phyloP scores from a whole-genome alignment of 2,329 filamentous ascomycete genomes.

The Epicoccum nigrum region DNA sequence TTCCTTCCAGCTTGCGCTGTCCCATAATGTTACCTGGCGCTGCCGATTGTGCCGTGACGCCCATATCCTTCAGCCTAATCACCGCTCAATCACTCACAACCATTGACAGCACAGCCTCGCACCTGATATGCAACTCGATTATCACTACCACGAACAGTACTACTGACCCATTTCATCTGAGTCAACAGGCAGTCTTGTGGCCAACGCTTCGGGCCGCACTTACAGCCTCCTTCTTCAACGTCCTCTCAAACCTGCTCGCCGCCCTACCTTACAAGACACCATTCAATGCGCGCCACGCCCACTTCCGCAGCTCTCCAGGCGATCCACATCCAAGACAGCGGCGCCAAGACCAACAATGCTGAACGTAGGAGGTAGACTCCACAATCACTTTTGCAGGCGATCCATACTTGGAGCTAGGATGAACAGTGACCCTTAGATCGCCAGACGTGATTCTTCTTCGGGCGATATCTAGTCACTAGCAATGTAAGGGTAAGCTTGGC shows the following conservation, averaged over 20 bases:
- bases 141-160: neutral
- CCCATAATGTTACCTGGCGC: neutral
- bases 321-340: slow-evolving; percentile 8
- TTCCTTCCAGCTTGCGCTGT: slow-evolving; percentile 1
- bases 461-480: slow-evolving; percentile 1
- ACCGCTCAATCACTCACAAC: no score
- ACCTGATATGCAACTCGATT: neutral
- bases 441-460: slow-evolving; percentile 2
- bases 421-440: slow-evolving; percentile 1
- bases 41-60: slow-evolving; percentile 7
- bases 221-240: neutral
- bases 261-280: slow-evolving; percentile 2
- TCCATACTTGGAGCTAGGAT: slow-evolving; percentile 5
- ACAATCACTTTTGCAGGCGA: slow-evolving; percentile 9
- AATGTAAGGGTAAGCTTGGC: slow-evolving; percentile 16
- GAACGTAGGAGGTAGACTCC: slow-evolving; percentile 1
- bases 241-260: slow-evolving; percentile 11
- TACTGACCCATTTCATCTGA: slow-evolving; percentile 1
- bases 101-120: neutral
- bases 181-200: slow-evolving; percentile 5
- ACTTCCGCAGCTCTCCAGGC: slow-evolving; percentile 6
- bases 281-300: neutral
- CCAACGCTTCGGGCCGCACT: slow-evolving; percentile 13
- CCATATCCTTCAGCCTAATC: neutral
- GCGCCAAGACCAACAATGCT: slow-evolving; percentile 11